These are phyloP conservation scores for Skeletonema costatum DNA, from an alignment of 108 stramenopile genomes.

Conservation along the genomic window DNA sequence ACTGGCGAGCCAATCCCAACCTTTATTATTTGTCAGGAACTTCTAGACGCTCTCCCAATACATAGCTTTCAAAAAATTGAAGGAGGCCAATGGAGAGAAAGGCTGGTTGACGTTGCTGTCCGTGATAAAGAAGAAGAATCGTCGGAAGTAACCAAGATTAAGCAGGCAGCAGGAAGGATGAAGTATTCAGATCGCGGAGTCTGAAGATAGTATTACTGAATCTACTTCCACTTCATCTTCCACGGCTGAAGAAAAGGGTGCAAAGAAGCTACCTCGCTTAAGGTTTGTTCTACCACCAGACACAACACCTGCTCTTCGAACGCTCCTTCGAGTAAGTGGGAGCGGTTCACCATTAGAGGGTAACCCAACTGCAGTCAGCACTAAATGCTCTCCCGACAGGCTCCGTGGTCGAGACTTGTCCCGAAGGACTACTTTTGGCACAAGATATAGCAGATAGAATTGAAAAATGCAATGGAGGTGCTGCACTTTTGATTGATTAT, in stretches of 20 bases:
- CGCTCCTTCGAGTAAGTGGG: conserved; percentile 54
- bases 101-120: conserved; percentile 88
- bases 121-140: conserved; percentile 45
- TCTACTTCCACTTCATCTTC: conserved; percentile 3
- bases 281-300: conserved; percentile 82
- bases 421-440: conserved; percentile 81
- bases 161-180: conserved; percentile 11
- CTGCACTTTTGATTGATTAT: conserved; percentile 96
- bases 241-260: neutral
- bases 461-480: conserved; percentile 67
- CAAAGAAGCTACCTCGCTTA: conserved; percentile 63
- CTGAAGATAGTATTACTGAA: neutral
- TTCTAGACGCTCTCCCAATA: conserved; percentile 95
- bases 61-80: conserved; percentile 90
- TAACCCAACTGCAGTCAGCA: conserved; percentile 25
- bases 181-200: conserved; percentile 19
- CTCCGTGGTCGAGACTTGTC: conserved; percentile 91
- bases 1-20: conserved; percentile 54
- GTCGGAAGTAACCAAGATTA: conserved; percentile 15
- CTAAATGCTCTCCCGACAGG: conserved; percentile 59
- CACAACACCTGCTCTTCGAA: conserved; percentile 77
- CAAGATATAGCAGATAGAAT: conserved; percentile 89
- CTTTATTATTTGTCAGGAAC: conserved; percentile 90
- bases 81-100: conserved; percentile 93
- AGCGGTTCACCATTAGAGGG: conserved; percentile 38